These are phyloP conservation scores for Pichia nakasei DNA, from an alignment of 805 yeast species.

Conservation along the genomic window DNA sequence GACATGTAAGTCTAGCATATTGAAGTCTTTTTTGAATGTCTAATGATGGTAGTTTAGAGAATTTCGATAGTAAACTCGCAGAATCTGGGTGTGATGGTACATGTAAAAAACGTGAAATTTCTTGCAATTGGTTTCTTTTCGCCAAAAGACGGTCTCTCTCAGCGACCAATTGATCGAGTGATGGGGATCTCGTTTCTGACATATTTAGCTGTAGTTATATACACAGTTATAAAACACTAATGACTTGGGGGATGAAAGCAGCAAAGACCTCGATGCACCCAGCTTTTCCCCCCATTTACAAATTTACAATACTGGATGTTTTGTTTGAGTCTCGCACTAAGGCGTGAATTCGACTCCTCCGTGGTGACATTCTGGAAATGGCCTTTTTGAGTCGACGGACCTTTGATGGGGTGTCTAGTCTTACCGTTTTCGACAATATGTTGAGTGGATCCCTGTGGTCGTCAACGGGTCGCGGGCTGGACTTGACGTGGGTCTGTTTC, in stretches of 20 bases:
- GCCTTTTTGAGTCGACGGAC: neutral
- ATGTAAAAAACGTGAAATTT: neutral
- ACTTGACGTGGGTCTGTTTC: too few species aligned
- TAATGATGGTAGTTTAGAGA: constrained; percentile 23
- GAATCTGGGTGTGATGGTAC: neutral
- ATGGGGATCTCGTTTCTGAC: too few species aligned
- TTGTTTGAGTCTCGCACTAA: neutral
- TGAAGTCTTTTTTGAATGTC: constrained; percentile 20
- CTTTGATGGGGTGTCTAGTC: constrained; percentile 1
- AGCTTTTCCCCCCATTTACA: too few species aligned
- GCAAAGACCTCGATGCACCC: too few species aligned
- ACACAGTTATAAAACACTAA: too few species aligned
- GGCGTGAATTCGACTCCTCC: neutral
- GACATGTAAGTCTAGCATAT: constrained; percentile 20
- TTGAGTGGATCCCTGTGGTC: constrained; percentile 1
- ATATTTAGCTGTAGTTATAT: too few species aligned
- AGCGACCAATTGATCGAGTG: neutral
- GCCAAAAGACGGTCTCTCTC: neutral
- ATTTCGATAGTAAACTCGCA: neutral
- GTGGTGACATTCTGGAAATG: neutral
- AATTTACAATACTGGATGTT: too few species aligned
- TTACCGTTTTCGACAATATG: neutral
- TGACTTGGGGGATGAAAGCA: too few species aligned
- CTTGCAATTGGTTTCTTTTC: neutral
- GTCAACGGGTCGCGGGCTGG: neutral